phyloP scores from a whole-genome alignment of 1,139 yeast genomes.

The Lodderomyces metapsilosis region DNA sequence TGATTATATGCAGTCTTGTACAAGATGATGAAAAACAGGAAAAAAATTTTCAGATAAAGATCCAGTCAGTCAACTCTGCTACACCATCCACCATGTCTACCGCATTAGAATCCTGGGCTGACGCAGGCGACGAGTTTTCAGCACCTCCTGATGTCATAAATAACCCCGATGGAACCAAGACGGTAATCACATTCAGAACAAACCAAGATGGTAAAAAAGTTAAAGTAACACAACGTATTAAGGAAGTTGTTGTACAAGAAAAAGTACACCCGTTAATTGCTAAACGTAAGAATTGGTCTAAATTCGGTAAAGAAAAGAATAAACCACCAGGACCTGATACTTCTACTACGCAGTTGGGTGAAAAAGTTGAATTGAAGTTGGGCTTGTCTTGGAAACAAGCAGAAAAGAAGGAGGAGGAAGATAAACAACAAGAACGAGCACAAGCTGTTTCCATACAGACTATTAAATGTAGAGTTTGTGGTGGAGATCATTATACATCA shows the following conservation, averaged over 20 bases:
- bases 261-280: conserved; percentile 79
- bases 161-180: conserved; percentile 86
- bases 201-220: conserved; percentile 83
- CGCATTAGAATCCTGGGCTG: conserved; percentile 60
- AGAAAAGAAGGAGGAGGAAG: conserved; percentile 56
- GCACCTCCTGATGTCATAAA: conserved; percentile 72
- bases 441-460: conserved; percentile 48
- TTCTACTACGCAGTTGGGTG: conserved; percentile 87
- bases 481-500: conserved; percentile 90
- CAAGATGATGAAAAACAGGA: background rate
- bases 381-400: conserved; percentile 74
- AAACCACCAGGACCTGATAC: conserved; percentile 84
- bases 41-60: background rate
- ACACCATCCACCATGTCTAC: conserved; percentile 39
- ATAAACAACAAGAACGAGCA: conserved; percentile 53
- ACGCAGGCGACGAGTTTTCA: conserved; percentile 62
- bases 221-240: conserved; percentile 82
- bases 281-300: conserved; percentile 67
- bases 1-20: background rate
- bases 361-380: conserved; percentile 67
- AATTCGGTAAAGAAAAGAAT: conserved; percentile 80
- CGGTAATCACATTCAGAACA: conserved; percentile 74
- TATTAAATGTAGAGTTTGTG: conserved; percentile 85
- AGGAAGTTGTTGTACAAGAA: conserved; percentile 74
- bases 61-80: too few relatives aligned